phyloP scores from a whole-genome alignment of 495 filamentous ascomycete species.

The Delitschia confertaspora region DNA sequence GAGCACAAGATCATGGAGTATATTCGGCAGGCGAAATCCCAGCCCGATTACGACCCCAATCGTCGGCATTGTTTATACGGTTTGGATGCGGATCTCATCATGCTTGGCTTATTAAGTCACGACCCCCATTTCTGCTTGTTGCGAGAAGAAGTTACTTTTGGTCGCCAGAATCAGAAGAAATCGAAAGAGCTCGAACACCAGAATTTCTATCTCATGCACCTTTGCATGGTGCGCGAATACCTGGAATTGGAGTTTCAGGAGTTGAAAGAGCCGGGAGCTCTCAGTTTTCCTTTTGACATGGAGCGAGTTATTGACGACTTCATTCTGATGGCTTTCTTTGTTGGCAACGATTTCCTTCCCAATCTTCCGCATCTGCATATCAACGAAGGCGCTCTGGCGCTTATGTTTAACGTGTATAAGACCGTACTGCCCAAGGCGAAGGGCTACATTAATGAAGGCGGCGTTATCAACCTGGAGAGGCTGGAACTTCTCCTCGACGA shows the following conservation, averaged over 20 bases:
- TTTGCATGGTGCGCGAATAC: conserved; percentile 96
- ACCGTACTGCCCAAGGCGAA: conserved; percentile 74
- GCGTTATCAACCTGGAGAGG: conserved; percentile 77
- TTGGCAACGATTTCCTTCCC: conserved; percentile 98
- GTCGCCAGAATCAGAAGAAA: conserved; percentile 72
- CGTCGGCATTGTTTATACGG: conserved; percentile 96
- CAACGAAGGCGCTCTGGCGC: conserved; percentile 89
- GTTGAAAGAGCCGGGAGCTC: conserved; percentile 62
- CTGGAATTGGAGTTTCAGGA: conserved; percentile 96
- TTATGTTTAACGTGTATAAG: conserved; percentile 98
- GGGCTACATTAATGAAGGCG: conserved; percentile 94
- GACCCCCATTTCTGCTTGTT: conserved; percentile 97
- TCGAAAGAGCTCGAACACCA: conserved; percentile 96
- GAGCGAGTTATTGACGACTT: conserved; percentile 98
- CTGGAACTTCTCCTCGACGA: conserved; percentile 72
- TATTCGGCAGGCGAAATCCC: conserved; percentile 90
- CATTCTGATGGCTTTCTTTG: conserved; percentile 98
- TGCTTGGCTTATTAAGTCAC: conserved; percentile 93
- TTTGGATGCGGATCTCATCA: conserved; percentile 95
- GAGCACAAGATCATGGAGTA: conserved; percentile 99
- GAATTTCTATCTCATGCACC: conserved; percentile 96
- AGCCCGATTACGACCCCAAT: conserved; percentile 89
- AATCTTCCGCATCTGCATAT: conserved; percentile 96
- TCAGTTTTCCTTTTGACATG: conserved; percentile 82
- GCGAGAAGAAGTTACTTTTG: conserved; percentile 96